Evolutionary conservation across 768 basidiomycete genomes (phyloP).

Genomic region (Gloeostereum incarnatum): DNA sequence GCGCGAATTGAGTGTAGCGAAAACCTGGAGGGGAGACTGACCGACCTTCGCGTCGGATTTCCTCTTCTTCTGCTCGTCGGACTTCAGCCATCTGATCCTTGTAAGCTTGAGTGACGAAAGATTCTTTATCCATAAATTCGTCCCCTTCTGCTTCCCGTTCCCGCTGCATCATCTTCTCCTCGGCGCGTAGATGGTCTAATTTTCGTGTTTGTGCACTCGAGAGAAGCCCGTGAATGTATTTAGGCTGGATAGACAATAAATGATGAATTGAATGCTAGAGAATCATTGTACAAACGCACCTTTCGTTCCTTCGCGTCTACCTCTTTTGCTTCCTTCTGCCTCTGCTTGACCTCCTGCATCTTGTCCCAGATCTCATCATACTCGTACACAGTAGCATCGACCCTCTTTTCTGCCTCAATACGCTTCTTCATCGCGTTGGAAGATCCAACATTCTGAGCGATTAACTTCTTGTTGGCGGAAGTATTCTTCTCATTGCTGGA

Average conservation of each 20-base stretch:
- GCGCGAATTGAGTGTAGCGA: not conserved
- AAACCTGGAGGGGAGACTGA: constrained; percentile 5
- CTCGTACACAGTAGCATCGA: constrained; percentile 81
- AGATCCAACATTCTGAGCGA: constrained; percentile 48
- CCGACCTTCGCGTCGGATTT: constrained; percentile 79
- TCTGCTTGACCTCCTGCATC: constrained; percentile 81
- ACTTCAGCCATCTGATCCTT: constrained; percentile 95
- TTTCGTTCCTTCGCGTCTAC: constrained; percentile 69
- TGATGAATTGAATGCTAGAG: constrained; percentile 5
- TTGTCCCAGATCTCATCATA: constrained; percentile 96
- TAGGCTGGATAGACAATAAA: constrained; percentile 48
- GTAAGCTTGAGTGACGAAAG: constrained; percentile 97
- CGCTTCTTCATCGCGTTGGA: constrained; percentile 62
- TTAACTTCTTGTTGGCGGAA: constrained; percentile 41
- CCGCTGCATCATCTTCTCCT: constrained; percentile 95
- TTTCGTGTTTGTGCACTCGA: constrained; percentile 78
- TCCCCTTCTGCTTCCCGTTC: constrained; percentile 93
- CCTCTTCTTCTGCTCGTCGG: constrained; percentile 86
- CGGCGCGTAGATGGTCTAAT: constrained; percentile 84
- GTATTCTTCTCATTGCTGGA: constrained; percentile 24
- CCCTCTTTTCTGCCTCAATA: constrained; percentile 68
- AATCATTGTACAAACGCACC: constrained; percentile 35
- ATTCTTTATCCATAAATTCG: constrained; percentile 87
- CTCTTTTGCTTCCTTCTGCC: constrained; percentile 71
- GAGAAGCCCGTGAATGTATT: constrained; percentile 82